A percentile compares a stretch with the other conserved stretches of the same genome.
phyloP scores from a whole-genome alignment of 139 green algal species.

The Haematococcus lacustris region DNA sequence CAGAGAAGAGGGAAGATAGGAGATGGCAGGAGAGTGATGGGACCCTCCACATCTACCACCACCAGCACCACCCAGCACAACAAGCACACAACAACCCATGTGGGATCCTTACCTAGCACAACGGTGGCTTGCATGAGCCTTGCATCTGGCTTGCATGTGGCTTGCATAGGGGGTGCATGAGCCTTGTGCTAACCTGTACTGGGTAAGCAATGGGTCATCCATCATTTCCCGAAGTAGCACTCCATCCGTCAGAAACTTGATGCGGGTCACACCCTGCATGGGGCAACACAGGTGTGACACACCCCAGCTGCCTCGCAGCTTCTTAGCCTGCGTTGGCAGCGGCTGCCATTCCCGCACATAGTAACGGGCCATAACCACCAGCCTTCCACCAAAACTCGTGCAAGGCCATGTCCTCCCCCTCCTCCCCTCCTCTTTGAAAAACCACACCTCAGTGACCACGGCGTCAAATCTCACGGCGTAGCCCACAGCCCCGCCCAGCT shows the following conservation, averaged over 20 bases:
- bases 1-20: too few relatives aligned
- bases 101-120: too few relatives aligned
- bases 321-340: not conserved
- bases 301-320: not conserved
- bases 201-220: constrained; percentile 71
- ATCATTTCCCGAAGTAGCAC: constrained; percentile 86
- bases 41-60: not conserved
- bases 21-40: too few relatives aligned
- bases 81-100: too few relatives aligned
- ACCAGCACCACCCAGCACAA: too few relatives aligned
- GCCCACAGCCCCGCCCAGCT: constrained; percentile 31
- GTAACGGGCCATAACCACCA: too few relatives aligned
- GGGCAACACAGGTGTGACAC: not conserved
- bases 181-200: constrained; percentile 44
- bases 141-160: too few relatives aligned
- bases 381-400: too few relatives aligned
- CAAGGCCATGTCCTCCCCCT: not conserved
- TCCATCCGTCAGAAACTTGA: constrained; percentile 87
- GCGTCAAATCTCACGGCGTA: constrained; percentile 82
- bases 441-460: not conserved
- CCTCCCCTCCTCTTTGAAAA: not conserved
- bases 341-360: too few relatives aligned
- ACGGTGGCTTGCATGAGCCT: too few relatives aligned
- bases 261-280: constrained; percentile 53
- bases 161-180: too few relatives aligned